phyloP scores from a whole-genome alignment of 352 stramenopile genomes.

The Phytopythium vexans region DNA sequence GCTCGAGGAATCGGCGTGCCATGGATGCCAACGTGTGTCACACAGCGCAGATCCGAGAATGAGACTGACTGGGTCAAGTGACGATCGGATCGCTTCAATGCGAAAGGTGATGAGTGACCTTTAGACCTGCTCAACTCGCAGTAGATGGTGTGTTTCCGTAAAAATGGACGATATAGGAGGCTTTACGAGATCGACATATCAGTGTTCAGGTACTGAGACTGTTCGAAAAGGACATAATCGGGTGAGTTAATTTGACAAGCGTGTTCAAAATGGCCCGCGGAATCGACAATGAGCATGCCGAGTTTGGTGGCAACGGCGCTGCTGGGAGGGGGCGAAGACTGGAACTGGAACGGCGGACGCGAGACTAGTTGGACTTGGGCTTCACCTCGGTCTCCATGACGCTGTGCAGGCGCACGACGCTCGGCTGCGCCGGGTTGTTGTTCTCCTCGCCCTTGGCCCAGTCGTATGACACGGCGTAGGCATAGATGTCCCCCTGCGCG shows the following conservation, averaged over 20 bases:
- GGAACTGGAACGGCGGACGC: background rate
- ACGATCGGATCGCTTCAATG: too few species aligned
- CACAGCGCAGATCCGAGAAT: background rate
- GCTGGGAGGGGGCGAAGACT: too few species aligned
- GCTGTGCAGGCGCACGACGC: slow-evolving; percentile 92
- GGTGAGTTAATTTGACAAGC: too few species aligned
- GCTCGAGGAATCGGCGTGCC: background rate
- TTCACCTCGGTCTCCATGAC: slow-evolving; percentile 94
- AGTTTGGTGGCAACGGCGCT: too few species aligned
- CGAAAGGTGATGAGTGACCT: slow-evolving; percentile 1
- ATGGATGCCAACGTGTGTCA: background rate
- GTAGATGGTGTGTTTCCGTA: too few species aligned
- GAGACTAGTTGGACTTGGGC: slow-evolving; percentile 55
- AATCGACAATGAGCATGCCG: too few species aligned
- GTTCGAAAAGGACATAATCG: too few species aligned
- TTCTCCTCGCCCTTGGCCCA: slow-evolving; percentile 93
- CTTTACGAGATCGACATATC: too few species aligned
- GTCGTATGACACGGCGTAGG: slow-evolving; percentile 97
- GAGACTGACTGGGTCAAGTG: background rate
- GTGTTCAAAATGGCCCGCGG: too few species aligned
- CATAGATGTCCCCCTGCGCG: slow-evolving; percentile 91
- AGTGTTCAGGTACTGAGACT: too few species aligned
- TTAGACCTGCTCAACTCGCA: too few species aligned
- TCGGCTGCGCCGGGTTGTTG: slow-evolving; percentile 83
- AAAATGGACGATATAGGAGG: too few species aligned